Percentiles rank a stretch among this genome's conserved stretches.
Conservation (phyloP, 768 basidiomycete species). For the Trametes villosa region DNA sequence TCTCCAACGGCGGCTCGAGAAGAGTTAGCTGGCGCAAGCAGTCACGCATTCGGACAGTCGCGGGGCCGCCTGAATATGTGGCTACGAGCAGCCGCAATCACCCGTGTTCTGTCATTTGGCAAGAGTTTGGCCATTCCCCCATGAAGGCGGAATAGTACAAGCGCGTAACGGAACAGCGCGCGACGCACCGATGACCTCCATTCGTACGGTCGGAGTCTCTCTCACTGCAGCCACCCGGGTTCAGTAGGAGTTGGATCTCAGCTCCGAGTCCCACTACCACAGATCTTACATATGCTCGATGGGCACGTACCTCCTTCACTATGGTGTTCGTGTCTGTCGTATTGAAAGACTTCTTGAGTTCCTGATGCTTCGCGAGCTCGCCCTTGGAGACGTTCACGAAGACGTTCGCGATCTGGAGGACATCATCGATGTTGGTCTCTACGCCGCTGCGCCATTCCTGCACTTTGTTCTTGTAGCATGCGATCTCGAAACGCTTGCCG, state of each 20-base stretch:
- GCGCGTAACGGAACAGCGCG: too few species aligned
- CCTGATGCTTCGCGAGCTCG: conserved; percentile 84
- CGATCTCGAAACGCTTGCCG: conserved; percentile 98
- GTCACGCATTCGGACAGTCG: too few species aligned
- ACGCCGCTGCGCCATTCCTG: conserved; percentile 95
- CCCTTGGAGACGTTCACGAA: conserved; percentile 98
- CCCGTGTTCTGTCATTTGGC: too few species aligned
- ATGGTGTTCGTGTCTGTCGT: conserved; percentile 72
- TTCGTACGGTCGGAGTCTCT: too few species aligned
- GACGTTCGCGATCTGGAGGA: conserved; percentile 94
- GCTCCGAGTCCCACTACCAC: not conserved
- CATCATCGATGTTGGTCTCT: conserved; percentile 93
- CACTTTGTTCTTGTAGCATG: conserved; percentile 99
- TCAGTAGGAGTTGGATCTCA: too few species aligned
- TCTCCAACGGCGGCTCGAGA: too few species aligned
- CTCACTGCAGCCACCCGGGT: too few species aligned
- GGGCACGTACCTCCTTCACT: conserved; percentile 71
- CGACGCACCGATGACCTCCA: too few species aligned
- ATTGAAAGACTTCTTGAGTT: conserved; percentile 91
- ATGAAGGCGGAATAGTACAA: too few species aligned
- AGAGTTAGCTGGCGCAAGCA: too few species aligned
- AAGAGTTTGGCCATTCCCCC: too few species aligned
- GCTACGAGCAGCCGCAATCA: too few species aligned
- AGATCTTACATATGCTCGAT: not conserved
- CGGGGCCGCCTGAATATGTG: not conserved